Percentiles rank a stretch among this genome's conserved stretches.
phyloP scores from a whole-genome alignment of 208 protist species.

The Wallacemonas sp. region DNA sequence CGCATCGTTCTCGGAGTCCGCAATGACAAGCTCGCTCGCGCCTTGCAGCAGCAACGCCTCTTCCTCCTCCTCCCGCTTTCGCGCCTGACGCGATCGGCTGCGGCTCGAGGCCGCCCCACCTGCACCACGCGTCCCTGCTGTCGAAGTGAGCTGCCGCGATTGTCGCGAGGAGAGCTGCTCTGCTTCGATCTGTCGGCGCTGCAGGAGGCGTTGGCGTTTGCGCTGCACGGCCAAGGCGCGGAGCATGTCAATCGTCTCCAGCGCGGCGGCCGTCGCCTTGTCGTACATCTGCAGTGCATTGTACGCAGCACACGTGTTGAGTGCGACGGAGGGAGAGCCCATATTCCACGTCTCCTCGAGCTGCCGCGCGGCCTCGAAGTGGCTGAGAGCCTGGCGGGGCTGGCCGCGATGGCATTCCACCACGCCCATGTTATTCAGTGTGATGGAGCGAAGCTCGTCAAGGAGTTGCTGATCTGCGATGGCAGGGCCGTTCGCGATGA shows the following conservation, averaged over 20 bases:
- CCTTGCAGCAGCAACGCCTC: constrained; percentile 33
- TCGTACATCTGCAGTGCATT: constrained; percentile 86
- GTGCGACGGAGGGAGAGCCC: constrained; percentile 72
- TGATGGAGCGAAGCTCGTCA: constrained; percentile 76
- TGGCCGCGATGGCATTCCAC: constrained; percentile 84
- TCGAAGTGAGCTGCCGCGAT: too few species aligned
- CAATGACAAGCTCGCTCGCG: constrained; percentile 43
- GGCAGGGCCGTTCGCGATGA: neutral
- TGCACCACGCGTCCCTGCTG: too few species aligned
- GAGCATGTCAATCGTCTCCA: constrained; percentile 89
- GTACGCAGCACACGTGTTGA: constrained; percentile 87
- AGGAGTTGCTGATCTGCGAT: constrained; percentile 31
- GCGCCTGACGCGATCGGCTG: neutral
- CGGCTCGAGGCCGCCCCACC: neutral
- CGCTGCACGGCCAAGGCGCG: constrained; percentile 62
- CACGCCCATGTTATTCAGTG: constrained; percentile 88
- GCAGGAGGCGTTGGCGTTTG: constrained; percentile 20
- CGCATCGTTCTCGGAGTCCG: constrained; percentile 72
- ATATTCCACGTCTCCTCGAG: constrained; percentile 79
- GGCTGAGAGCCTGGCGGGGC: constrained; percentile 76
- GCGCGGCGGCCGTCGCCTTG: constrained; percentile 77
- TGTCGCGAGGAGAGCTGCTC: too few species aligned
- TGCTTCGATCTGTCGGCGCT: constrained; percentile 11
- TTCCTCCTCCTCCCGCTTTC: constrained; percentile 17
- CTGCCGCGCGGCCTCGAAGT: constrained; percentile 80